Evolutionary conservation across 1,139 yeast species (phyloP).

Genomic region (Candida sanyaensis): DNA sequence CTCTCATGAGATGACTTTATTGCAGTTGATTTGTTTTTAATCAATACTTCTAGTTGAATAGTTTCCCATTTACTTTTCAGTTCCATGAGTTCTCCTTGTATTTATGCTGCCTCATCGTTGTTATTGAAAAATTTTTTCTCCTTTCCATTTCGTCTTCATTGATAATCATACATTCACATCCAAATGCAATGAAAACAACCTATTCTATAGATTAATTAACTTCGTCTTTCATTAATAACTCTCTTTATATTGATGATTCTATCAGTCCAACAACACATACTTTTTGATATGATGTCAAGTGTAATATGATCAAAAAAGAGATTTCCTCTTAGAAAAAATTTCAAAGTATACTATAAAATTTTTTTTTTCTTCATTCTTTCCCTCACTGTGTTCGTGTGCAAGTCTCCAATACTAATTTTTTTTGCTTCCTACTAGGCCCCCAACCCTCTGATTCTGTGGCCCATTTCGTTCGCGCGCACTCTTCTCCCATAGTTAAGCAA

Average conservation of each 20-base stretch:
- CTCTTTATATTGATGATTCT: neutral
- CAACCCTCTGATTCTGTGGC: no score
- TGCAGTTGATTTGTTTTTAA: no score
- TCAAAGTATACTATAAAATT: neutral
- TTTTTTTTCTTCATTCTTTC: neutral
- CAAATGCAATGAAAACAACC: no score
- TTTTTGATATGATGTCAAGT: slow-evolving; percentile 8
- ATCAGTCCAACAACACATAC: slow-evolving; percentile 2
- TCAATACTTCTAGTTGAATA: neutral
- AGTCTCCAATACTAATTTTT: no score
- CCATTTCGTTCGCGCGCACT: no score
- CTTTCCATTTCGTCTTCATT: no score
- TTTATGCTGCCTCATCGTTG: neutral
- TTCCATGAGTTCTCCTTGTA: neutral
- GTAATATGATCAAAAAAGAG: neutral
- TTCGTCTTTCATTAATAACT: neutral
- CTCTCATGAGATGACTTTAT: no score
- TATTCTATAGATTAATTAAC: no score
- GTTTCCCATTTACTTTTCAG: neutral
- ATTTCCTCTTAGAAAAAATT: slow-evolving; percentile 1
- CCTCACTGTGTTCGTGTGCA: neutral
- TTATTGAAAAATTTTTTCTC: neutral
- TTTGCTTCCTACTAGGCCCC: no score
- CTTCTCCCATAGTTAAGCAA: neutral
- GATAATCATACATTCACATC: no score